Percentiles rank a stretch among this genome's conserved stretches.
These are phyloP conservation scores for Pseudogymnoascus sp. DNA, from an alignment of 2,329 filamentous ascomycete species.

Conservation along the genomic window DNA sequence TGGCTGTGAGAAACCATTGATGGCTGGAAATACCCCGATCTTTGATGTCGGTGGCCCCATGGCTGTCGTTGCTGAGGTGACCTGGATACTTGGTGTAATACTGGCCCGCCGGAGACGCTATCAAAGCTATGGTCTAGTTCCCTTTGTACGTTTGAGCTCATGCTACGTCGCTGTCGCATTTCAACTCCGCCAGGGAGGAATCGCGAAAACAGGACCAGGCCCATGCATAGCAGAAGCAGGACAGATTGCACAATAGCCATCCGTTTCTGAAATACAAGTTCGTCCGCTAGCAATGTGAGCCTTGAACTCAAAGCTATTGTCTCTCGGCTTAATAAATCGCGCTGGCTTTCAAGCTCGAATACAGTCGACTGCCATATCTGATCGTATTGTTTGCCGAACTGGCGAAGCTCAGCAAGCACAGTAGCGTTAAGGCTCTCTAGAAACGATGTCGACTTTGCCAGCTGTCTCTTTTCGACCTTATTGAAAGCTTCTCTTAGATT, in stretches of 20 bases:
- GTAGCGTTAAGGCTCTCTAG: constrained; percentile 80
- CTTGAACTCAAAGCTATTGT: constrained; percentile 73
- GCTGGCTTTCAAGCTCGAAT: constrained; percentile 80
- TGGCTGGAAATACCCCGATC: neutral
- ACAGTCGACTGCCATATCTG: constrained; percentile 95
- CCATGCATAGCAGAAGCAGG: constrained; percentile 76
- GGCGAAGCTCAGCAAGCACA: constrained; percentile 71
- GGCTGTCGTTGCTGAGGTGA: neutral
- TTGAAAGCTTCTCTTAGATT: constrained; percentile 81
- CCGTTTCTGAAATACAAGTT: constrained; percentile 77
- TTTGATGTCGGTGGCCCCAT: neutral
- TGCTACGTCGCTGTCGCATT: neutral
- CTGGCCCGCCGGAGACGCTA: neutral
- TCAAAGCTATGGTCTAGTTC: neutral
- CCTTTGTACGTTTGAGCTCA: neutral
- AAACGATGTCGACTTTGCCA: constrained; percentile 74
- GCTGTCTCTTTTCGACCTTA: constrained; percentile 78
- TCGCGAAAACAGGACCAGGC: constrained; percentile 73
- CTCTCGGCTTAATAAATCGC: constrained; percentile 75
- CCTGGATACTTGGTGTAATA: neutral
- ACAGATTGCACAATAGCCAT: constrained; percentile 91
- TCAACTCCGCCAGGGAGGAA: constrained; percentile 33
- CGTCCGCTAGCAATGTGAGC: constrained; percentile 85
- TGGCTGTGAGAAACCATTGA: constrained; percentile 14
- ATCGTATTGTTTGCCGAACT: constrained; percentile 79